Conservation (phyloP, 2,329 filamentous ascomycete genomes). For the Apiospora sp. region DNA sequence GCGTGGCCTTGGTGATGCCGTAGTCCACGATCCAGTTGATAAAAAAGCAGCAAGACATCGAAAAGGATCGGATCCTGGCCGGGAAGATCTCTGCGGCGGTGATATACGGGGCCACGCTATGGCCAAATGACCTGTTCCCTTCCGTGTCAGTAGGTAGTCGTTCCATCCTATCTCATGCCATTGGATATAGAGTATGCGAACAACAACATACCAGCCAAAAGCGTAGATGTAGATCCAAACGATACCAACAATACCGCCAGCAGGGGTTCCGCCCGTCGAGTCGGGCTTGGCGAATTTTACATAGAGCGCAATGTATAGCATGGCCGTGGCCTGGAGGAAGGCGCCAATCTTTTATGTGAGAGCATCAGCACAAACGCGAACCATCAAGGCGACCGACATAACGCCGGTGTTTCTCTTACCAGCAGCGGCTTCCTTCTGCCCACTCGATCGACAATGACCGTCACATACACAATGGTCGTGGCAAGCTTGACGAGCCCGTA, state of each 20-base stretch:
- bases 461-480: conserved; percentile 43
- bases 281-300: conserved; percentile 45
- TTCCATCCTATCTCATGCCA: neutral
- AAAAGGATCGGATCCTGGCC: conserved; percentile 41
- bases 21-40: conserved; percentile 45
- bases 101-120: conserved; percentile 39
- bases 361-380: neutral
- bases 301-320: conserved; percentile 45
- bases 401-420: neutral
- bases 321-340: conserved; percentile 39
- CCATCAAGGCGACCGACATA: neutral
- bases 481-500: conserved; percentile 46
- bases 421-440: conserved; percentile 42
- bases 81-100: conserved; percentile 46
- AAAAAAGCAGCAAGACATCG: conserved; percentile 40
- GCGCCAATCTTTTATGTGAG: conserved; percentile 35
- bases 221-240: conserved; percentile 43
- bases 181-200: too few species aligned
- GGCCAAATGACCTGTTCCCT: conserved; percentile 34
- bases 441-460: conserved; percentile 43
- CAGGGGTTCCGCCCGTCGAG: conserved; percentile 42
- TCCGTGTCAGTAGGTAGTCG: neutral
- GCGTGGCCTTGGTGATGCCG: conserved; percentile 42
- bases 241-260: conserved; percentile 50
- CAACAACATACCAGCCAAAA: conserved; percentile 26